phyloP scores from a whole-genome alignment of 306 rosid species.

The Abrus precatorius region DNA sequence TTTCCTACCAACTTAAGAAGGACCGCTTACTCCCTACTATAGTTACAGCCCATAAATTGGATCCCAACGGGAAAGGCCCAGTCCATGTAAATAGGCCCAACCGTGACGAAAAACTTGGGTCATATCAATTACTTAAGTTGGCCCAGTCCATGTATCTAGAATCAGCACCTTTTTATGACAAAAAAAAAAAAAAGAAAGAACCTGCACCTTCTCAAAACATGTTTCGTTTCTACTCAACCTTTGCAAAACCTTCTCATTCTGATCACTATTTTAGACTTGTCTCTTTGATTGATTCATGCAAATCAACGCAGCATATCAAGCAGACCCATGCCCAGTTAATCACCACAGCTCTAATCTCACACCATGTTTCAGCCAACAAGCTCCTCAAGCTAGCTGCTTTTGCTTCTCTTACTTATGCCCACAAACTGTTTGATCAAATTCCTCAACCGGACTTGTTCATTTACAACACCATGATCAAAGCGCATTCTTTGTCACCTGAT shows the following conservation, averaged over 20 bases:
- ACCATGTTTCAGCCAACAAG: conserved; percentile 54
- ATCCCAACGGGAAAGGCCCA: not conserved
- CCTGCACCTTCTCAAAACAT: conserved; percentile 36
- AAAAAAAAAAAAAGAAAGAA: not conserved
- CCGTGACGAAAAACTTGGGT: not conserved
- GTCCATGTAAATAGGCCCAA: not conserved
- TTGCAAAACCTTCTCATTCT: conserved; percentile 37
- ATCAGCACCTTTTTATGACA: not conserved
- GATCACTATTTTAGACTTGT: conserved; percentile 40
- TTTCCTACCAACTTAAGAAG: not conserved
- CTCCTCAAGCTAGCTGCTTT: conserved; percentile 51
- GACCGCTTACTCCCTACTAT: not conserved
- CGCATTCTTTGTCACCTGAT: conserved; percentile 54
- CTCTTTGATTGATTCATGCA: conserved; percentile 59
- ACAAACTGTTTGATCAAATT: conserved; percentile 65
- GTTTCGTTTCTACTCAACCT: conserved; percentile 54
- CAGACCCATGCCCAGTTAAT: conserved; percentile 65
- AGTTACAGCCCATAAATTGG: not conserved
- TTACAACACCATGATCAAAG: conserved; percentile 68
- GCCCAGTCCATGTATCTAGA: not conserved
- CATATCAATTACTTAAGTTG: not conserved
- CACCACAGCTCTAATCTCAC: conserved; percentile 56
- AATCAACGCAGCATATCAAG: conserved; percentile 59
- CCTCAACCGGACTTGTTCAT: conserved; percentile 65
- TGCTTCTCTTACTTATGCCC: conserved; percentile 61